Evolutionary conservation across 257 asterid species (phyloP), one percentile per base, ranked within the genome.

Genomic region (Plectranthus barbatus): DNA sequence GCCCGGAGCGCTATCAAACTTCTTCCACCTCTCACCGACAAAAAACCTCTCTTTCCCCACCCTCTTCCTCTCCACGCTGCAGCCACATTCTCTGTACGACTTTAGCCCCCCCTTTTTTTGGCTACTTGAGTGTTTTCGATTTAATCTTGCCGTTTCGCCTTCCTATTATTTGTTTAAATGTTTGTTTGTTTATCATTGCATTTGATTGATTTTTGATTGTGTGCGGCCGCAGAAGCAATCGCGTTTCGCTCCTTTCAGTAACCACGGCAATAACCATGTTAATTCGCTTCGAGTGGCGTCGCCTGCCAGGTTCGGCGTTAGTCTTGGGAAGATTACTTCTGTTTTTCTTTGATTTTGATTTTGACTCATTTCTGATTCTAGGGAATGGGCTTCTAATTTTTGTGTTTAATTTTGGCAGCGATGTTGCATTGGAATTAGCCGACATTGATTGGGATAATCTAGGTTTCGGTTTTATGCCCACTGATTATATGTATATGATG

Each of bases 361-460:
- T 36, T 12, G 45, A 12, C 4, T 57, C 36, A 6, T 33, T 36
- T 45, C 37, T 33, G 44, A 34, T 64, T 67, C 52, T 39, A 40
- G 24, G 51, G 23, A 46, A 17, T 62, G 42, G 53, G 62, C 45
- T 64, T 76, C 52, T 19, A 1, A 1, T 19, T 56, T 62, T 64
- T 15, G 2, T 36, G 36, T 40, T 66, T 14, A 13, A 6, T 64
- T 53, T 47, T 69, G 70, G 74, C 95, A 93, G 92, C 74, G 75
- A 69, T 54, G 81, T 64, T 17, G 68, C 74, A 41, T 34, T 60
- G 24, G 94, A 81, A 63, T 75, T 75, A 62, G 82, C 81, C n/a
- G 86, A 83, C 74, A 77, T 93, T 52, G 97, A 93, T 50, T 93
- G 99, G 97, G 99, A 93, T 66, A 85, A 77, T 71, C 86, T 93